Evolutionary conservation across 176 grass and related monocot genomes (phyloP).

Genomic region (Eremochloa ophiuroides): DNA sequence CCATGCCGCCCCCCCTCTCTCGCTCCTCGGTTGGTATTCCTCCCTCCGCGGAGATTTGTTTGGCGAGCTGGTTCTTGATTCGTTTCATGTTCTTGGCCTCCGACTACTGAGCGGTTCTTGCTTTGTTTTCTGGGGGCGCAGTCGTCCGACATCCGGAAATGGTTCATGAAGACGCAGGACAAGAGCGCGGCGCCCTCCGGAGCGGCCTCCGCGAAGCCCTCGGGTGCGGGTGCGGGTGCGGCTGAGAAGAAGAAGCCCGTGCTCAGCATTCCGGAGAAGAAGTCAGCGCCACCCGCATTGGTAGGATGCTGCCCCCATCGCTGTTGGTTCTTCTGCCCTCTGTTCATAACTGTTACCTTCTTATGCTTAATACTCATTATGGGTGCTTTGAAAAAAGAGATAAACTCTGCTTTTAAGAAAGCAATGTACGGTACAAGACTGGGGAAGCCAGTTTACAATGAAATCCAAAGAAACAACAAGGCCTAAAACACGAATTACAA

Average conservation of each 20-base stretch:
- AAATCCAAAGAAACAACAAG: too few relatives aligned
- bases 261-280: slow-evolving; percentile 65
- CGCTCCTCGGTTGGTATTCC: too few relatives aligned
- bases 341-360: not conserved
- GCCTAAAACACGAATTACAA: too few relatives aligned
- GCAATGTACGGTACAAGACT: too few relatives aligned
- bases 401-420: too few relatives aligned
- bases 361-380: too few relatives aligned
- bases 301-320: too few relatives aligned
- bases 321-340: not conserved
- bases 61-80: not conserved
- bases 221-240: not conserved
- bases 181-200: slow-evolving; percentile 25
- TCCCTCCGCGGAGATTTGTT: not conserved
- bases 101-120: not conserved
- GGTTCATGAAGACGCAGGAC: slow-evolving; percentile 92
- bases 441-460: too few relatives aligned
- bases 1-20: not conserved
- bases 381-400: too few relatives aligned
- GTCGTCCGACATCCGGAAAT: slow-evolving; percentile 97
- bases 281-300: slow-evolving; percentile 5
- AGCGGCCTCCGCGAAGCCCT: slow-evolving; percentile 34
- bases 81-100: not conserved
- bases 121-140: slow-evolving; percentile 30
- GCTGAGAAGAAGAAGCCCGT: slow-evolving; percentile 37